phyloP scores from a whole-genome alignment of 768 basidiomycete genomes.

The Macrolepiota albuminosa region DNA sequence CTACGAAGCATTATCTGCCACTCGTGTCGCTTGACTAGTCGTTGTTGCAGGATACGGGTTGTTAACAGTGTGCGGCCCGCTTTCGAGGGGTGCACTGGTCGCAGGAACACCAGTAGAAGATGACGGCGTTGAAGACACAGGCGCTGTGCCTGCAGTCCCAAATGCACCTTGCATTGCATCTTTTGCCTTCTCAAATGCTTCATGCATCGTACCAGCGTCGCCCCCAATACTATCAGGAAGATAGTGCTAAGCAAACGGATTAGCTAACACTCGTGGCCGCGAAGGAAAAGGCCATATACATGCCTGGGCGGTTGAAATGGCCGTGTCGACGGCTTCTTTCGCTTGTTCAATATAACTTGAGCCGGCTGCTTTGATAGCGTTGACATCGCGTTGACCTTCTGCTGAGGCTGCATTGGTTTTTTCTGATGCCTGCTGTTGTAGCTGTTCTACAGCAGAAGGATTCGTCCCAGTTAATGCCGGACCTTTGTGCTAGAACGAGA shows the following conservation, averaged over 20 bases:
- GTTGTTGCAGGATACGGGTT: neutral
- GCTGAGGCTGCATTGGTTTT: slow-evolving; percentile 50
- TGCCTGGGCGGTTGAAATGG: slow-evolving; percentile 43
- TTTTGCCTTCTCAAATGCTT: slow-evolving; percentile 31
- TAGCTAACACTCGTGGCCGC: neutral
- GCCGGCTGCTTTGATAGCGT: slow-evolving; percentile 38
- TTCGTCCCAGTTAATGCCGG: slow-evolving; percentile 22
- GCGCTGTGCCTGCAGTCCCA: slow-evolving; percentile 16
- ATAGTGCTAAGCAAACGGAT: slow-evolving; percentile 19
- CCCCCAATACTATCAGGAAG: slow-evolving; percentile 24
- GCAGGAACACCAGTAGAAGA: slow-evolving; percentile 26
- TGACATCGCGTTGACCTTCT: slow-evolving; percentile 50
- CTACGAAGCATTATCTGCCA: slow-evolving; percentile 8
- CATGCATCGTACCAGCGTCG: slow-evolving; percentile 18
- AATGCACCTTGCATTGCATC: slow-evolving; percentile 27
- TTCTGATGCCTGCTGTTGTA: slow-evolving; percentile 28
- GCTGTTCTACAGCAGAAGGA: slow-evolving; percentile 29
- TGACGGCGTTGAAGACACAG: slow-evolving; percentile 8
- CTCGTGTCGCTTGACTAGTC: neutral
- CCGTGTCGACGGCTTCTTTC: slow-evolving; percentile 39
- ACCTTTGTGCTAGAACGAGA: slow-evolving; percentile 24
- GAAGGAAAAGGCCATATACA: neutral
- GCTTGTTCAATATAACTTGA: slow-evolving; percentile 52
- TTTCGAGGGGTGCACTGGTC: slow-evolving; percentile 37
- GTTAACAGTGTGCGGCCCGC: slow-evolving; percentile 24